Evolutionary conservation across 805 yeast genomes (phyloP), one percentile per base, ranked within the genome.

Genomic region (Crinitomyces ghanaensis): DNA sequence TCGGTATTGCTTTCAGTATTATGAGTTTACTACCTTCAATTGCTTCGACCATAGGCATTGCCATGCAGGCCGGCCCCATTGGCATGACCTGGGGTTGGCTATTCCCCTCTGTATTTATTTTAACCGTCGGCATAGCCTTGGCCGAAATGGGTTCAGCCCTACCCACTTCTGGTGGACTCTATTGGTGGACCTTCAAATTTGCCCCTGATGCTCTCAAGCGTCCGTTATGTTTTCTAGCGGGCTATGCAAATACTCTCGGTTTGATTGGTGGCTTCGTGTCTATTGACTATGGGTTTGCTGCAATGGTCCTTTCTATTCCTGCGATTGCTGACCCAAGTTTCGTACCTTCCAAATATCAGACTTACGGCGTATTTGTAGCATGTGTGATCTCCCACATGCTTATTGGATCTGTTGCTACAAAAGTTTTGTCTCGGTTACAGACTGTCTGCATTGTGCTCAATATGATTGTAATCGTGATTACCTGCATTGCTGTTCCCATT

Each of bases 61-160:
- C 77, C 13, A 57, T 77, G 9, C 54, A 68, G 20, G 72, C 77
- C 0, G 85, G 85, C 3, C 74, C 81, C 0, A 72, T 66, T 6
- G 72, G 77, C 4, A 62, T 74, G 36, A 62, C 76, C 2, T 78
- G 86, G 86, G 79, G 82, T 30, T 79, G 88, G 86, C 53, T 74
- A 30, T 46, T 72, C 11, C 65, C 81, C 21, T 65, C 74, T 4
- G 38, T 61, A 7, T 71, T 74, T 44, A 73, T 77, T 36, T 48
- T 75, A 35, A 48, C 62, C 6, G 66, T 74, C n/a, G 84, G 83
- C 12, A 41, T 68, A 5, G 62, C 77, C 12, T 69, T 79, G 74
- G 63, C 80, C 4, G 78, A 76, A 45, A 53, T 76, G 40, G 81
- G 78, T 1, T 67, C 77, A 23, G 69, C 84, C 1, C 68, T 74